Evolutionary conservation across 2,329 filamentous ascomycete genomes (phyloP), one percentile per base, ranked within the genome.

Genomic region (Hirsutella thompsonii): DNA sequence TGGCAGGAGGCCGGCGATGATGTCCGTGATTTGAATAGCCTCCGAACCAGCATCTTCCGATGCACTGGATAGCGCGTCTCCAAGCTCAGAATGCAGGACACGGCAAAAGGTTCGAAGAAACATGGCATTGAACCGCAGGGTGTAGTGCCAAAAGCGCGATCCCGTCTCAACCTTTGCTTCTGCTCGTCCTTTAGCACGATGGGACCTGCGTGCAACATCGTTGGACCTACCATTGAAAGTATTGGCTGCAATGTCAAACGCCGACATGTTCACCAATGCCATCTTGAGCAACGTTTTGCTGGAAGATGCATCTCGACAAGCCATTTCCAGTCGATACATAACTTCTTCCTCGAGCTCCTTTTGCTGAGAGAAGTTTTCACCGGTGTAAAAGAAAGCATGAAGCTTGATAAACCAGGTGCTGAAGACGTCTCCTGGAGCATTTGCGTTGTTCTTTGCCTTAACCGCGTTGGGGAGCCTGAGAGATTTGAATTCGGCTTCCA

Each of bases 271-370:
- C 49, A 90, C 78, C 36, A 95, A 66, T 5, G 85, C 75, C 60
- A 95, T 82, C 56, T 88, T 92, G 46, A 84, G 73, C 21, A 95
- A 59, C 11, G 76, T 72, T 11, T 70, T 70, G 36, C 80, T 74
- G 38, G 82, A 69, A 2, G 74, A 71, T 9, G 78, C 71, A 46
- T 79, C 76, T 55, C 83, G 87, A 21, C 92, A 66, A 23, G 85
- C 76, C 49, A 83, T 74, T 37, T 79, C 74, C 30, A 94, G 66
- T 38, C 88, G 82, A 50, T 82, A 80, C 45, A 94, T 68, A 11
- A 96, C 83, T 57, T 94, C 87, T 43, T 78, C 78, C 59, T 95
- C 89, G 21, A 95, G 67, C 56, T 94, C 88, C 41, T 81, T 75
- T 47, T 88, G 83, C 46, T 81, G 78, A 1, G 76, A 64, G 51